phyloP scores from a whole-genome alignment of 495 filamentous ascomycete genomes.

The Cetradonia linearis region DNA sequence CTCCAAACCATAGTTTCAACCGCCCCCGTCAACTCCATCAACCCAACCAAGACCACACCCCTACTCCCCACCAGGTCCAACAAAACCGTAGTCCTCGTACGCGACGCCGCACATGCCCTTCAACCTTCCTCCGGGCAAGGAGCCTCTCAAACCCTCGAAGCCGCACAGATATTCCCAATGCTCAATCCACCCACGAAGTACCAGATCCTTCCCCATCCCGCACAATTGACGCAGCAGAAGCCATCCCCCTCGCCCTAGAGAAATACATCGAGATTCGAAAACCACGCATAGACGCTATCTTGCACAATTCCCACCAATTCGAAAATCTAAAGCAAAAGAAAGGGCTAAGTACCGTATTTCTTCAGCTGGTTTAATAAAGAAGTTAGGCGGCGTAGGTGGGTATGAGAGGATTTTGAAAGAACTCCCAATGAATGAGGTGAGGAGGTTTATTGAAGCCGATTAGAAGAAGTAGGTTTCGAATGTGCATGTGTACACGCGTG shows the following conservation, averaged over 20 bases:
- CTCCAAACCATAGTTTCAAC: not conserved
- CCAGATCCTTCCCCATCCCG: slow-evolving; percentile 2
- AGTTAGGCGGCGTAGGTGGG: not conserved
- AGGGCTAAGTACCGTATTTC: not conserved
- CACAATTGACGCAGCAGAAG: no score
- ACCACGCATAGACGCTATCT: not conserved
- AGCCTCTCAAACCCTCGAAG: slow-evolving; percentile 40
- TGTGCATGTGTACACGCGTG: no score
- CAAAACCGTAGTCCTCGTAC: slow-evolving; percentile 29
- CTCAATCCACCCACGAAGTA: slow-evolving; percentile 32
- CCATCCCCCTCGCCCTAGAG: not conserved
- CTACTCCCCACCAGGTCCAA: not conserved
- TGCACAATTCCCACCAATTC: not conserved
- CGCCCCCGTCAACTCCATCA: not conserved
- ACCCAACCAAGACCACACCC: not conserved
- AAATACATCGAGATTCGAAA: not conserved
- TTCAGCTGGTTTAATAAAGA: not conserved
- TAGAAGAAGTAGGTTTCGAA: not conserved
- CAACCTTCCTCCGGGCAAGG: slow-evolving; percentile 40
- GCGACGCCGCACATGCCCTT: slow-evolving; percentile 42
- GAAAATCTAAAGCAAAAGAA: not conserved
- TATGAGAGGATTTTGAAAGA: not conserved
- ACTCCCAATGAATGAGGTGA: not conserved
- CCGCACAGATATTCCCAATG: slow-evolving; percentile 33
- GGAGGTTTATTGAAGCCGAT: not conserved